Conservation (phyloP, 1,284 basidiomycete genomes). For the Fomitopsis palustris region DNA sequence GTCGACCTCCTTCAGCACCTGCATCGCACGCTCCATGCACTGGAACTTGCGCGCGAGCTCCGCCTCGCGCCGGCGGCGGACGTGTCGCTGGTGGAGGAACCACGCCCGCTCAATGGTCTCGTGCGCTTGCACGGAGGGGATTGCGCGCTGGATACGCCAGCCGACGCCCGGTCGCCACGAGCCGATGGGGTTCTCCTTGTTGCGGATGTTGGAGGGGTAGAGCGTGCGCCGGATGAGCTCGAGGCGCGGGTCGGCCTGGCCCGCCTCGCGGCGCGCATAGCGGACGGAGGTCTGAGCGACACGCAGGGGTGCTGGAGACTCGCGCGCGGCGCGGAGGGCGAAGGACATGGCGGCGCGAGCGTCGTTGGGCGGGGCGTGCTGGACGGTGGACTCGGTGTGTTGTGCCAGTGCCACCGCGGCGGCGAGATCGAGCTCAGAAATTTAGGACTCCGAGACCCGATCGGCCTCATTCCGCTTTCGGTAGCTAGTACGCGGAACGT, state of each 20-base stretch:
- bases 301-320: constrained; percentile 27
- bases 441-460: constrained; percentile 1
- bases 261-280: constrained; percentile 26
- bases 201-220: constrained; percentile 75
- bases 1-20: constrained; percentile 69
- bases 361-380: background rate
- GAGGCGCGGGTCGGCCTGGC: constrained; percentile 53
- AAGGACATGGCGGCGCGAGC: constrained; percentile 16
- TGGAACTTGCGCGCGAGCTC: constrained; percentile 72
- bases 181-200: constrained; percentile 70
- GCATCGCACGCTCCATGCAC: constrained; percentile 78
- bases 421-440: background rate
- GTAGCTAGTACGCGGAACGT: background rate
- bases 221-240: constrained; percentile 75
- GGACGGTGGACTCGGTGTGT: too few relatives aligned
- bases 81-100: constrained; percentile 76
- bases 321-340: constrained; percentile 21
- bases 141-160: constrained; percentile 66
- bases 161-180: constrained; percentile 77
- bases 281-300: constrained; percentile 35
- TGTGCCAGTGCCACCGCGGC: background rate
- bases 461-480: background rate
- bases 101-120: constrained; percentile 93
- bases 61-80: constrained; percentile 63
- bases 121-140: constrained; percentile 86